Base-by-base conservation (phyloP, 1,284 basidiomycete genomes). In the Cutaneotrichosporon cavernicola region DNA sequence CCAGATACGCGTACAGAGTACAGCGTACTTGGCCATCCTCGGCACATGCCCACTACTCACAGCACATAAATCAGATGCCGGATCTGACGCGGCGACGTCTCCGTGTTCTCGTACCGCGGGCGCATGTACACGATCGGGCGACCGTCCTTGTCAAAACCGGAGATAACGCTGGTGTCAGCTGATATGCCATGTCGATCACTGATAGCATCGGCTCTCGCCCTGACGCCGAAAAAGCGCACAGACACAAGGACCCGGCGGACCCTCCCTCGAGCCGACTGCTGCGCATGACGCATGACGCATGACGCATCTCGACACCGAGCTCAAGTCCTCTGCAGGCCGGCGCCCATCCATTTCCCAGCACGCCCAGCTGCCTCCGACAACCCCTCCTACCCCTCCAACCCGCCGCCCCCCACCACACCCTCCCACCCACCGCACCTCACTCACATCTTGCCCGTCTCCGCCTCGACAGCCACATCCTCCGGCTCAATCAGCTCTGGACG, bases 381-480 rank as follows among this genome's bases (percentile, higher is more conserved):
- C 26, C 26, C 3, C 26, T 3, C 26, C 26, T 26, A 26, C 26
- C 26, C 26, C 3, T 5, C 34, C 8, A 2, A 9, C 34, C 34
- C 34, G 5, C 34, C 34, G 34, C 34, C 11, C 34, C 8, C 34
- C 11, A 8, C 34, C 2, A 13, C 34, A 36, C 34, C 7, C 8
- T 5, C 34, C 34, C 26, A 5, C 16, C 30, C 1, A 31, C 31
- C 9, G 31, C 43, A 4, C 46, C 32, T 13, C 14, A 80, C 87
- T 71, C 70, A 92, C 91, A 92, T 91, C 80, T 93, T 92, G 14
- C 91, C 91, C 0, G 89, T 90, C 80, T 90, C 87, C 56, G 87
- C 86, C 76, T 92, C 91, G 46, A 89, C 84, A 68, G 81, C 72
- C 56, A 87, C 85, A 69, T 92, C 90, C 50, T 87, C 88, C 1